phyloP scores from a whole-genome alignment of 2,329 filamentous ascomycete species.

The Neofusicoccum ribis region DNA sequence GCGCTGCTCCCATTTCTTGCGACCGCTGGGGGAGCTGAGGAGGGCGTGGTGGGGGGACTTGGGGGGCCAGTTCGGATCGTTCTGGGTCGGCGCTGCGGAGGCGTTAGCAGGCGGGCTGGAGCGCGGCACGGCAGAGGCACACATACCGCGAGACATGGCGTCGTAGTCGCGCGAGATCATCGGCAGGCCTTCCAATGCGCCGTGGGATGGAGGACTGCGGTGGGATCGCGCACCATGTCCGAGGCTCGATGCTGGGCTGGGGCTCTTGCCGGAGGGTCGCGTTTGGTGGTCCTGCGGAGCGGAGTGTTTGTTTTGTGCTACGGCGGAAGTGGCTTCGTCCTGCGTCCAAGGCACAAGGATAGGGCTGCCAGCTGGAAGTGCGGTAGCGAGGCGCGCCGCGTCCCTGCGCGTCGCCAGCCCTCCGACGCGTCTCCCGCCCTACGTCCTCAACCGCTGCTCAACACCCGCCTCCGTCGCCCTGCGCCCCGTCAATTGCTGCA shows the following conservation, averaged over 20 bases:
- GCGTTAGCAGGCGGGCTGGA: not conserved
- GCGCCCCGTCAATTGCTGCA: not conserved
- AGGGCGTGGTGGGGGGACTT: conserved; percentile 63
- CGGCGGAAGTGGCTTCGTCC: conserved; percentile 15
- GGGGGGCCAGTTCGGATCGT: conserved; percentile 59
- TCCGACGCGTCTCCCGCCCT: conserved; percentile 14
- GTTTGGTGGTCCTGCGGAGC: not conserved
- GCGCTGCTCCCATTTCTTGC: conserved; percentile 70
- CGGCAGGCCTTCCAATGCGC: conserved; percentile 26
- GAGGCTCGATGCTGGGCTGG: not conserved
- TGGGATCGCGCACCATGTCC: conserved; percentile 14
- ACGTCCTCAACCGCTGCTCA: not conserved
- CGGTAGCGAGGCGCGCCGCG: conserved; percentile 8
- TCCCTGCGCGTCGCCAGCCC: not conserved
- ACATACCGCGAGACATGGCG: conserved; percentile 44
- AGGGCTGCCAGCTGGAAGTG: conserved; percentile 6
- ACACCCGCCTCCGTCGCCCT: not conserved
- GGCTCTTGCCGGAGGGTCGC: conserved; percentile 6
- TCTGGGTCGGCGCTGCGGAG: conserved; percentile 28
- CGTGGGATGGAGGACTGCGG: not conserved
- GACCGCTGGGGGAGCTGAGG: conserved; percentile 73
- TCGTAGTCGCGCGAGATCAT: conserved; percentile 50
- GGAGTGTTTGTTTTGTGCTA: conserved; percentile 19
- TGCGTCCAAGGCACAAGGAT: conserved; percentile 17
- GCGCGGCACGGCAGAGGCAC: not conserved